phyloP scores from a whole-genome alignment of 257 asterid species.

The Eustoma russellianum region DNA sequence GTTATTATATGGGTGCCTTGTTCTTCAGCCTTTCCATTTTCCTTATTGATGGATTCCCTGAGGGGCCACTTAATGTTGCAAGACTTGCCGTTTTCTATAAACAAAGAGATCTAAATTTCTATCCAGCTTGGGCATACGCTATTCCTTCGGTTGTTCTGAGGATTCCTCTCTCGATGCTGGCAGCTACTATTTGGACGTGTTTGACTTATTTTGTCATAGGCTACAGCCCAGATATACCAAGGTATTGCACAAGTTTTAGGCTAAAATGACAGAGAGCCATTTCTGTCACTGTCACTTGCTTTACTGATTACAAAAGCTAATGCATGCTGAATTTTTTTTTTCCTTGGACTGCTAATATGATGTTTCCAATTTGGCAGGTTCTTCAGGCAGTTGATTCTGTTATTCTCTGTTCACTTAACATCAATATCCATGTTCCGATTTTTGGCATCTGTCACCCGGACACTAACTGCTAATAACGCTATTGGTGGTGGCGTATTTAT shows the following conservation, averaged over 20 bases:
- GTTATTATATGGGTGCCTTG: slow-evolving; percentile 44
- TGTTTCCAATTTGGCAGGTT: slow-evolving; percentile 28
- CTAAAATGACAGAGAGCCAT: background rate
- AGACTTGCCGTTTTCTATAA: slow-evolving; percentile 47
- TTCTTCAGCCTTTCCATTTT: slow-evolving; percentile 32
- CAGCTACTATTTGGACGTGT: slow-evolving; percentile 45
- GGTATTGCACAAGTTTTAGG: slow-evolving; percentile 27
- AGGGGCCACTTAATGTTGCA: slow-evolving; percentile 36
- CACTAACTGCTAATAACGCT: slow-evolving; percentile 31
- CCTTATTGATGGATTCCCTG: slow-evolving; percentile 42
- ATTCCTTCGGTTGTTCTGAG: slow-evolving; percentile 40
- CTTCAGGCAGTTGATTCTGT: slow-evolving; percentile 38
- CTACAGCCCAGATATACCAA: slow-evolving; percentile 44
- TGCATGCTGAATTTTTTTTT: too few species aligned
- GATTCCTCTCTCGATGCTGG: slow-evolving; percentile 44
- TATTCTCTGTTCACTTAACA: slow-evolving; percentile 44
- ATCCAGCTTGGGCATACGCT: slow-evolving; percentile 55
- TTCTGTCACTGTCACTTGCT: too few species aligned
- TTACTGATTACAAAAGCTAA: too few species aligned
- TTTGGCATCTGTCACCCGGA: slow-evolving; percentile 42
- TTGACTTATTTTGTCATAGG: slow-evolving; percentile 47
- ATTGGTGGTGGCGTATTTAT: slow-evolving; percentile 32
- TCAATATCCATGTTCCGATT: slow-evolving; percentile 53
- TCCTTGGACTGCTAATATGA: background rate
- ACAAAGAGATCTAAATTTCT: slow-evolving; percentile 39